These are phyloP conservation scores for Paraconiothyrium brasiliense DNA, from an alignment of 2,329 filamentous ascomycete genomes.

Conservation along the genomic window DNA sequence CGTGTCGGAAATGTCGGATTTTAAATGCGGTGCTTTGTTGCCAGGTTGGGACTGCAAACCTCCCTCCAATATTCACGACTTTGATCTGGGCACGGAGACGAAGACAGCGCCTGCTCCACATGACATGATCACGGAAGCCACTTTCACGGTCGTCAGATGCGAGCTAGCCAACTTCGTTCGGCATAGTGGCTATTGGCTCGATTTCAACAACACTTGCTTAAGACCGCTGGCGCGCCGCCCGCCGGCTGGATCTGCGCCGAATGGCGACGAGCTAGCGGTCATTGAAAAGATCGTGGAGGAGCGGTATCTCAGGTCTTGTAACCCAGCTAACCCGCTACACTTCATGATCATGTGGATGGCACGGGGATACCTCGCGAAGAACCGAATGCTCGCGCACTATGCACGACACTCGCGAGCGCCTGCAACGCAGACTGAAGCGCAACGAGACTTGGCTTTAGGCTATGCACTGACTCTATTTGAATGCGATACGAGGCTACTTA, in stretches of 20 bases:
- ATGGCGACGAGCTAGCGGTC: constrained; percentile 37
- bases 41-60: constrained; percentile 57
- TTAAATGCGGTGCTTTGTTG: constrained; percentile 60
- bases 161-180: constrained; percentile 56
- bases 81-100: constrained; percentile 52
- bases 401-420: constrained; percentile 31
- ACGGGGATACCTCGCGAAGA: constrained; percentile 59
- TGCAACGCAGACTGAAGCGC: constrained; percentile 26
- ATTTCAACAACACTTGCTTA: constrained; percentile 57
- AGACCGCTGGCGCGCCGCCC: constrained; percentile 48
- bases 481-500: constrained; percentile 57
- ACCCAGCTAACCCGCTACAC: constrained; percentile 48
- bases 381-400: constrained; percentile 61
- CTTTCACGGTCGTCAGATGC: constrained; percentile 60
- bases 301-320: constrained; percentile 47
- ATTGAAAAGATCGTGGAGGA: constrained; percentile 53
- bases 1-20: constrained; percentile 62
- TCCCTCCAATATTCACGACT: constrained; percentile 63
- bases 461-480: constrained; percentile 55
- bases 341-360: constrained; percentile 60
- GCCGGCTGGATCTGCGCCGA: constrained; percentile 24
- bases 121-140: constrained; percentile 62
- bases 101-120: constrained; percentile 50
- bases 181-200: constrained; percentile 55
- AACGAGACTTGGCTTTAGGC: constrained; percentile 40